Evolutionary conservation across 176 grass and related monocot genomes (phyloP), one percentile per base, ranked within the genome.

Genomic region (Cymbopogon citratus): DNA sequence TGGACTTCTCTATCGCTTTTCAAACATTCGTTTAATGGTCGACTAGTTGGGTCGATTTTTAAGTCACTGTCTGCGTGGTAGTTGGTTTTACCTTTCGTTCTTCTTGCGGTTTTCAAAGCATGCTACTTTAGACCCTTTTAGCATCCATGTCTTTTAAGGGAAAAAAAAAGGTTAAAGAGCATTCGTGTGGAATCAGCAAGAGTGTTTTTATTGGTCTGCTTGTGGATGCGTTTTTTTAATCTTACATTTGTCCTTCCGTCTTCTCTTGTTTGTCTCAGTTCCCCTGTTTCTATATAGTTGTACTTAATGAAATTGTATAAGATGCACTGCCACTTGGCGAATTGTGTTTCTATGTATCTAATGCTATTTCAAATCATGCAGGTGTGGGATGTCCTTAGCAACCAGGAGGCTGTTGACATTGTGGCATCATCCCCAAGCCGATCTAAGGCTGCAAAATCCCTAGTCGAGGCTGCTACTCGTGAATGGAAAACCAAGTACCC

Each of bases 351-450:
- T 82, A 4, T 57, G 3, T 41, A 62, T 70, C 18, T 86, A 68
- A 33, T 15, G 12, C 35, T 59, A 44, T 48, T 49, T 60, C 44
- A 69, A 80, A 90, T 81, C 54, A 74, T 83, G 69, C 87, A 99
- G 97, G 91, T 99, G 5, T 99, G 97, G 97, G 97, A 99, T 88
- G 97, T 96, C 48, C 89, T 99, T 11, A 99, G 89, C 74, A 99
- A 99, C 73, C 88, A 99, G 88, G 88, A 99, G 62, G 97, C 84
- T 12, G 89, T 99, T 8, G 93, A 99, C 51, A 96, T 99, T 28
- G 78, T 99, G 48, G 82, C 93, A 2, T 90, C 97, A 0, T 90
- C 89, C 71, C 86, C 82, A 76, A 93, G 72, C 64, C 85, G 93
- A 62, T 87, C 85, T 48, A 85, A 84, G 43, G 93, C 91, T 0